Conservation (phyloP, 2,329 filamentous ascomycete species). For the Pyricularia sp. region DNA sequence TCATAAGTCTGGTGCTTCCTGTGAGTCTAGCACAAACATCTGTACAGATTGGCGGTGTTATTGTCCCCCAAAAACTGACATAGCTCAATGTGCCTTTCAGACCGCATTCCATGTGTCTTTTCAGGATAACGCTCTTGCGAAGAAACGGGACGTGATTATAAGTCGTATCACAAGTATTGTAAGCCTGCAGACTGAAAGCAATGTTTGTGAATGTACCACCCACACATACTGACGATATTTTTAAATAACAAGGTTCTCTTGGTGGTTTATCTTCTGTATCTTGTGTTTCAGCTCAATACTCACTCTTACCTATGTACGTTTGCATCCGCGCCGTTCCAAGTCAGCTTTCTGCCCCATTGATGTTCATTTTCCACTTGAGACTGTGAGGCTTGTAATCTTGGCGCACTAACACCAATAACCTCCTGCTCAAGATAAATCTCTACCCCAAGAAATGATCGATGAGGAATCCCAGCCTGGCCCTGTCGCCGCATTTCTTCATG, state of each 20-base stretch:
- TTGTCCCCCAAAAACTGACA: neutral
- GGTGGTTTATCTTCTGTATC: slow-evolving; percentile 69
- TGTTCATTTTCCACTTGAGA: neutral
- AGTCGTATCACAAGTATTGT: slow-evolving; percentile 82
- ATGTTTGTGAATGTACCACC: neutral
- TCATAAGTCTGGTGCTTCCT: slow-evolving; percentile 76
- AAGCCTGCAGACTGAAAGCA: slow-evolving; percentile 19
- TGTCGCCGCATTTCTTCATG: slow-evolving; percentile 68
- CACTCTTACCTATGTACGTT: slow-evolving; percentile 62
- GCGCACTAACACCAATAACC: neutral
- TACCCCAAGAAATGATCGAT: slow-evolving; percentile 83
- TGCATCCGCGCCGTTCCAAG: neutral
- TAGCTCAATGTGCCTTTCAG: slow-evolving; percentile 19
- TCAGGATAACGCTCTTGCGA: slow-evolving; percentile 45
- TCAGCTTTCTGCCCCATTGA: neutral
- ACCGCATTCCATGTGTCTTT: slow-evolving; percentile 92
- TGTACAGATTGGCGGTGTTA: neutral
- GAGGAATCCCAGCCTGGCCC: slow-evolving; percentile 81
- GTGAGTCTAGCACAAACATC: slow-evolving; percentile 28
- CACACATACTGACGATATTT: slow-evolving; percentile 10
- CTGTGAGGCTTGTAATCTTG: neutral
- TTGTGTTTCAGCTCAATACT: slow-evolving; percentile 83
- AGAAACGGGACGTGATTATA: slow-evolving; percentile 63
- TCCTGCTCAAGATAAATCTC: slow-evolving; percentile 53
- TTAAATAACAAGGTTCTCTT: slow-evolving; percentile 46